phyloP scores from a whole-genome alignment of 768 basidiomycete genomes.

The Amanita pseudoporphyria region DNA sequence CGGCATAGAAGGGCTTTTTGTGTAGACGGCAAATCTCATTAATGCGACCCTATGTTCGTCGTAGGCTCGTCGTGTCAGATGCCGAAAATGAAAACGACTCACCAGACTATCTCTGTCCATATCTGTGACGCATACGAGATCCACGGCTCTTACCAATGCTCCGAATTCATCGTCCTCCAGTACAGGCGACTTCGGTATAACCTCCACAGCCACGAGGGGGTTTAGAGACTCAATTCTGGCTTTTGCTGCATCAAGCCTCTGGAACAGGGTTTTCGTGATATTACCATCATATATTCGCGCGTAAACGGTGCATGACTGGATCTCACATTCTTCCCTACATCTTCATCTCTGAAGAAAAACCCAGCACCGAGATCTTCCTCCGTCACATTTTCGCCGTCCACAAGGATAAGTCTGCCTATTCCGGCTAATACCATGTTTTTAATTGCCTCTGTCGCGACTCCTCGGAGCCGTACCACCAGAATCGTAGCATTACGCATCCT shows the following conservation, averaged over 20 bases:
- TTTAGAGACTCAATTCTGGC: conserved; percentile 83
- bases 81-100: conserved; percentile 23
- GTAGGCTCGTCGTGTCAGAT: conserved; percentile 2
- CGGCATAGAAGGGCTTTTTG: conserved; percentile 81
- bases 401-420: conserved; percentile 80
- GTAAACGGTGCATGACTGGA: conserved; percentile 9
- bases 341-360: conserved; percentile 90
- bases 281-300: conserved; percentile 29
- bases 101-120: conserved; percentile 62
- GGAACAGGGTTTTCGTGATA: conserved; percentile 23
- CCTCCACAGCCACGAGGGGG: conserved; percentile 79
- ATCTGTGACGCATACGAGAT: conserved; percentile 86
- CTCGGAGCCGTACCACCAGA: conserved; percentile 67
- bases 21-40: conserved; percentile 73
- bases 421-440: conserved; percentile 98
- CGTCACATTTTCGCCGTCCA: conserved; percentile 66
- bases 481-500: conserved; percentile 92
- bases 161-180: conserved; percentile 42
- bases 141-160: conserved; percentile 52
- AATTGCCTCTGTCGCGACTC: conserved; percentile 86
- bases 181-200: conserved; percentile 39
- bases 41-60: conserved; percentile 47
- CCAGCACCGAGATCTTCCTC: conserved; percentile 87
- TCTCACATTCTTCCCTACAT: conserved; percentile 81
- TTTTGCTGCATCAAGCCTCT: conserved; percentile 85